phyloP scores from a whole-genome alignment of 1,139 yeast genomes.

The Sugiyamaella castrensis region DNA sequence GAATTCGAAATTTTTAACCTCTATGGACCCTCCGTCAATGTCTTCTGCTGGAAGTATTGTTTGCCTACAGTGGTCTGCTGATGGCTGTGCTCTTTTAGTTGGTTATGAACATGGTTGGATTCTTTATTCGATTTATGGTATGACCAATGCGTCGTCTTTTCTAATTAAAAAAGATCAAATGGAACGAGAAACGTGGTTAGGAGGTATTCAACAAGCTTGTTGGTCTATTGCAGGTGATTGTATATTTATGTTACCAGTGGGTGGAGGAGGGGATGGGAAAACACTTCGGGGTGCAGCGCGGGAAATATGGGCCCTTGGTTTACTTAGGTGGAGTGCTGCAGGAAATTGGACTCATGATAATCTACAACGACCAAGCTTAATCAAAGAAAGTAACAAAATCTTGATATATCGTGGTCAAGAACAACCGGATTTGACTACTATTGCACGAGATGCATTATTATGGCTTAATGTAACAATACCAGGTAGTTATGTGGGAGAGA shows the following conservation, averaged over 20 bases:
- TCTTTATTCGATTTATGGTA: slow-evolving; percentile 39
- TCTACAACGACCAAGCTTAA: slow-evolving; percentile 37
- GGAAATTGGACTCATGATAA: slow-evolving; percentile 33
- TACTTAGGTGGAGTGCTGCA: slow-evolving; percentile 35
- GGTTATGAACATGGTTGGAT: slow-evolving; percentile 41
- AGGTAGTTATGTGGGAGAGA: slow-evolving; percentile 39
- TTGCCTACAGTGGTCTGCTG: slow-evolving; percentile 36
- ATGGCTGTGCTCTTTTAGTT: slow-evolving; percentile 38
- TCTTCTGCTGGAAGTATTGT: slow-evolving; percentile 32
- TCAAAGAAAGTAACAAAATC: slow-evolving; percentile 36
- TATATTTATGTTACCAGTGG: slow-evolving; percentile 28
- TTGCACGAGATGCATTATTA: slow-evolving; percentile 39
- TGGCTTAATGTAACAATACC: slow-evolving; percentile 43
- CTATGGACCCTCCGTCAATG: slow-evolving; percentile 33
- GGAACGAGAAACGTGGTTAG: slow-evolving; percentile 34
- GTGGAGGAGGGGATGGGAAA: not conserved
- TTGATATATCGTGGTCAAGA: slow-evolving; percentile 42
- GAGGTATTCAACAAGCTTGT: slow-evolving; percentile 32
- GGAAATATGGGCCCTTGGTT: slow-evolving; percentile 30
- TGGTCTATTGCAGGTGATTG: slow-evolving; percentile 38
- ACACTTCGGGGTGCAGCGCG: slow-evolving; percentile 9
- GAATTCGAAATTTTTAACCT: slow-evolving; percentile 28
- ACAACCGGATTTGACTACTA: slow-evolving; percentile 39
- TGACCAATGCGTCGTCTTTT: slow-evolving; percentile 36
- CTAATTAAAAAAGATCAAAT: slow-evolving; percentile 28